phyloP scores from a whole-genome alignment of 805 yeast species.

The Maudiozyma pseudohumilis region DNA sequence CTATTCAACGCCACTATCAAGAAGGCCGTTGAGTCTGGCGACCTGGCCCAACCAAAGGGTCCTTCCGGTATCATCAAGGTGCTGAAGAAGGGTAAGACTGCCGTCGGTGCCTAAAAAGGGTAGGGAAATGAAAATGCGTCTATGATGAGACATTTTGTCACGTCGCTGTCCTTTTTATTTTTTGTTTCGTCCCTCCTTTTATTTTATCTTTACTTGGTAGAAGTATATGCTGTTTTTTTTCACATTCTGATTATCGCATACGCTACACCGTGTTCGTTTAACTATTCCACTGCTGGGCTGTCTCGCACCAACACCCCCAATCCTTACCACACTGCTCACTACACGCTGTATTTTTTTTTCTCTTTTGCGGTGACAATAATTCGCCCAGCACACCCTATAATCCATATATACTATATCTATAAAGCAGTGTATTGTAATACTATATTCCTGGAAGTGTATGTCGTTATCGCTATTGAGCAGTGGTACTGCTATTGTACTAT shows the following conservation, averaged over 20 bases:
- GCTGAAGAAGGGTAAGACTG: constrained; percentile 17
- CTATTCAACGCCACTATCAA: constrained; percentile 61
- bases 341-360: no score
- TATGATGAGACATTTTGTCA: no score
- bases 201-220: neutral
- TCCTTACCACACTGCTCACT: no score
- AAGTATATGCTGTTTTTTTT: neutral
- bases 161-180: neutral
- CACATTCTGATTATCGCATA: neutral
- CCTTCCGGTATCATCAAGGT: constrained; percentile 35
- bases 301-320: no score
- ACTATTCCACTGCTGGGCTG: no score
- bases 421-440: neutral
- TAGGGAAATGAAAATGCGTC: no score
- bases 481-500: no score
- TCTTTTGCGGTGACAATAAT: no score
- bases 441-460: no score
- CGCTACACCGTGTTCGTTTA: no score
- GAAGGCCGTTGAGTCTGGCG: constrained; percentile 73
- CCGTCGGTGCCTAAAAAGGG: constrained; percentile 14
- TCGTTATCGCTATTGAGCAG: no score
- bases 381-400: no score
- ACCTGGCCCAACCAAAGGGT: constrained; percentile 79
- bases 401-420: neutral
- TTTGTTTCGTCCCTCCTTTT: neutral